Conservation (phyloP, 2,329 filamentous ascomycete species). For the Scolecobasidium constrictum region DNA sequence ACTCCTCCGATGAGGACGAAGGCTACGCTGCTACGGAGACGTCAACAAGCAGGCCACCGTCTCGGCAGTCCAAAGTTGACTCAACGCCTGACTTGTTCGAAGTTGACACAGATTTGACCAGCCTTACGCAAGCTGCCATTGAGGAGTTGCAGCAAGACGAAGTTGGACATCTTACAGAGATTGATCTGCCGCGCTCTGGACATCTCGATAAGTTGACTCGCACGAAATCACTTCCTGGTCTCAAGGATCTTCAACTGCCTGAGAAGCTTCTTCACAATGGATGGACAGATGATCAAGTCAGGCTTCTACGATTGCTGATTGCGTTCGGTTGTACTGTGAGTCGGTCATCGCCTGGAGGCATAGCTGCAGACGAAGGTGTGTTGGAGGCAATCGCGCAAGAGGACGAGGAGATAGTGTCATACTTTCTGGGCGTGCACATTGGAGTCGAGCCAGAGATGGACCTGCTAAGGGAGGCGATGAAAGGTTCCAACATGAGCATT, state of each 20-base stretch:
- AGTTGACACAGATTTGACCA: not conserved
- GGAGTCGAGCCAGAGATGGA: not conserved
- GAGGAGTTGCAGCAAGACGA: not conserved
- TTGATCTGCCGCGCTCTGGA: not conserved
- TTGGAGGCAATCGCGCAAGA: not conserved
- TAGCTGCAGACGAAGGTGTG: not conserved
- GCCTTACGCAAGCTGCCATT: not conserved
- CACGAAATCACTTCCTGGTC: not conserved
- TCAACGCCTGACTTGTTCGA: not conserved
- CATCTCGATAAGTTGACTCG: slow-evolving; percentile 1
- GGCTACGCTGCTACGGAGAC: not conserved
- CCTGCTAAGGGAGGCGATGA: not conserved
- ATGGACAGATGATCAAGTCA: slow-evolving; percentile 1
- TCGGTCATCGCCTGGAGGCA: not conserved
- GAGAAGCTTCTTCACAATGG: slow-evolving; percentile 2
- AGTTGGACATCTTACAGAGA: too few species aligned
- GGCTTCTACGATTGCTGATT: slow-evolving; percentile 3
- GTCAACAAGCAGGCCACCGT: not conserved
- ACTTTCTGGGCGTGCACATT: not conserved
- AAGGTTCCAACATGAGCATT: not conserved
- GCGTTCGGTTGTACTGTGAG: slow-evolving; percentile 3
- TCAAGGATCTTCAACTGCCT: not conserved
- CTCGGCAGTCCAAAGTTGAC: slow-evolving; percentile 1
- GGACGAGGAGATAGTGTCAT: not conserved
- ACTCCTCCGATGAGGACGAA: not conserved